These are phyloP conservation scores for Ophiosphaerella narmari DNA, from an alignment of 2,329 filamentous ascomycete species.

Conservation along the genomic window DNA sequence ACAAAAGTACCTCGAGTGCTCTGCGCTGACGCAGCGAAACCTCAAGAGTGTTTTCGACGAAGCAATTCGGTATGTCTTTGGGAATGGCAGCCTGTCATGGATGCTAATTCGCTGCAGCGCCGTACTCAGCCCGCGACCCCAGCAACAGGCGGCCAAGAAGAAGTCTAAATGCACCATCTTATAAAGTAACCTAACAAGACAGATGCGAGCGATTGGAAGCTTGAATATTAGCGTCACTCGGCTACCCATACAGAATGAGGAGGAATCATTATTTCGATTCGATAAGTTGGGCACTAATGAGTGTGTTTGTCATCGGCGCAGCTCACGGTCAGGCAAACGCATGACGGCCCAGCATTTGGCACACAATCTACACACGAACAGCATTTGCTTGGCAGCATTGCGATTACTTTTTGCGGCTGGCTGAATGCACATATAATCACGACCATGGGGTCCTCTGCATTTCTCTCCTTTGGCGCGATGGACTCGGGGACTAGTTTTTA, in stretches of 20 bases:
- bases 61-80: constrained; percentile 79
- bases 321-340: constrained; percentile 4
- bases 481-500: constrained; percentile 27
- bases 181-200: constrained; percentile 19
- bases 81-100: neutral
- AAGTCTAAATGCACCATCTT: constrained; percentile 35
- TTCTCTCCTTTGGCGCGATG: constrained; percentile 37
- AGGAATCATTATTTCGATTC: constrained; percentile 9
- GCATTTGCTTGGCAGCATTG: constrained; percentile 27
- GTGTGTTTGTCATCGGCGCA: neutral
- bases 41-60: constrained; percentile 99
- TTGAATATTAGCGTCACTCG: constrained; percentile 29
- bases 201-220: constrained; percentile 24
- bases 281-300: constrained; percentile 7
- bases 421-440: constrained; percentile 21
- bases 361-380: constrained; percentile 11
- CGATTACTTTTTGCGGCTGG: constrained; percentile 16
- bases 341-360: constrained; percentile 20
- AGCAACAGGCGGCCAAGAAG: constrained; percentile 30
- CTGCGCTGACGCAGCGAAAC: constrained; percentile 93
- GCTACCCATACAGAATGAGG: constrained; percentile 1
- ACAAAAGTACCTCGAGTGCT: constrained; percentile 98
- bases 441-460: constrained; percentile 27
- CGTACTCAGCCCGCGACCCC: constrained; percentile 48
- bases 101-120: constrained; percentile 39